Evolutionary conservation across 2,329 filamentous ascomycete species (phyloP), one percentile per base, ranked within the genome.

Genomic region (Aureobasidium vineae): DNA sequence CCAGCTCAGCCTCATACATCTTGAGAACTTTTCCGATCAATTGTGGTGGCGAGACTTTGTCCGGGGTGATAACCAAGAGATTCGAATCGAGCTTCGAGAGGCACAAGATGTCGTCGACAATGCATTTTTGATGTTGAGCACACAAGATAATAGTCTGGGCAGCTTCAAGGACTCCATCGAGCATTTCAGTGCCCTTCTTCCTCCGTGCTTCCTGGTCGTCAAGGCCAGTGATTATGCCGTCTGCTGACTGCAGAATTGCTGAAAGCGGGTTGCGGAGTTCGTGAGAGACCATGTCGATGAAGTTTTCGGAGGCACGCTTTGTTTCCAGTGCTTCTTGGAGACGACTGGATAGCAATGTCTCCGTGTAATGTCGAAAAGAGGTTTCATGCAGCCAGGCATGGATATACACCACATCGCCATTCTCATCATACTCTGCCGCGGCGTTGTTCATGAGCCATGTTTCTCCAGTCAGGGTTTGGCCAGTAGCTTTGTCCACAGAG

Each of bases 51-150:
- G 76, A 75, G 5, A 78, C 75, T 38, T 74, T 74, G 61, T 77
- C 77, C 0, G 80, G 79, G 1, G 77, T 78, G 33, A 81, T 78
- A 3, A 77, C 73, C 11, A 75, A 68, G 54, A 75, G 67, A n/a
- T 73, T 68, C 1, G 73, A 73, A 36, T 75, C 73, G 8, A 75
- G 70, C n/a, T 73, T 80, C 2, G 76, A 78, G 13, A 82, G 70
- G 2, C 79, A 81, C 28, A 82, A 70, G 0, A 82, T 77, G 66
- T 82, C 80, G 66, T 82, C 80, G 3, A 82, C 80, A 45, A 82
- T 82, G 10, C 79, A 73, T 67, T 74, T 73, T 59, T 75, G 73
- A 57, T 75, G 73, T 43, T 70, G 68, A 2, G 73, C 72, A 43
- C 73, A 75, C 13, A 72, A 70, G 11, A 75, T 67, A n/a, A 76